Conservation (phyloP, 768 basidiomycete species). For the Trametopsis cervina region DNA sequence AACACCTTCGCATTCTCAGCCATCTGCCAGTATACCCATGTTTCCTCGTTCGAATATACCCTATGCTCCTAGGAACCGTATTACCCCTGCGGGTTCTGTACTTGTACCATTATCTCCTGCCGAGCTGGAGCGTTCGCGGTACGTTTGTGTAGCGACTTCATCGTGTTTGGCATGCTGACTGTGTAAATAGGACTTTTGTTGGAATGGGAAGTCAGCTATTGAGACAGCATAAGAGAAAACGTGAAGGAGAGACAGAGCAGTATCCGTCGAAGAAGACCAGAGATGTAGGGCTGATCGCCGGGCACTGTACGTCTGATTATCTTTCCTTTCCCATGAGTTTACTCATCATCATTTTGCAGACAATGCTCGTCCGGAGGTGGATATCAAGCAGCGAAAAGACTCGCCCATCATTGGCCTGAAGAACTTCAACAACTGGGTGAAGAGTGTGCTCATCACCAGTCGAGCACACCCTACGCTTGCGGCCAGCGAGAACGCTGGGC, state of each 20-base stretch:
- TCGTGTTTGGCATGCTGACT: not conserved
- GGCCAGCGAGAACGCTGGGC: conserved; percentile 22
- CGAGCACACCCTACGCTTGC: conserved; percentile 72
- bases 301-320: conserved; percentile 58
- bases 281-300: conserved; percentile 67
- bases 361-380: conserved; percentile 89
- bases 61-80: conserved; percentile 58
- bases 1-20: conserved; percentile 8
- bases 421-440: conserved; percentile 99
- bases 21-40: conserved; percentile 11
- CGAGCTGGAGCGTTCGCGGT: conserved; percentile 49
- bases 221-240: conserved; percentile 44
- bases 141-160: not conserved
- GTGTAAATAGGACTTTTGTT: conserved; percentile 34
- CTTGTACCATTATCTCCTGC: conserved; percentile 56
- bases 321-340: conserved; percentile 4
- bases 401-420: conserved; percentile 97
- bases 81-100: conserved; percentile 54
- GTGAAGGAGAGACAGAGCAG: conserved; percentile 28
- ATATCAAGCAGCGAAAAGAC: conserved; percentile 71
- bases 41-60: conserved; percentile 31
- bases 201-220: conserved; percentile 47
- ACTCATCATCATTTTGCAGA: conserved; percentile 39
- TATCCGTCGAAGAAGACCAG: conserved; percentile 45
- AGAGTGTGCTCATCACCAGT: conserved; percentile 90